Conservation (phyloP, 1,139 yeast genomes). For the Geotrichum australiense region DNA sequence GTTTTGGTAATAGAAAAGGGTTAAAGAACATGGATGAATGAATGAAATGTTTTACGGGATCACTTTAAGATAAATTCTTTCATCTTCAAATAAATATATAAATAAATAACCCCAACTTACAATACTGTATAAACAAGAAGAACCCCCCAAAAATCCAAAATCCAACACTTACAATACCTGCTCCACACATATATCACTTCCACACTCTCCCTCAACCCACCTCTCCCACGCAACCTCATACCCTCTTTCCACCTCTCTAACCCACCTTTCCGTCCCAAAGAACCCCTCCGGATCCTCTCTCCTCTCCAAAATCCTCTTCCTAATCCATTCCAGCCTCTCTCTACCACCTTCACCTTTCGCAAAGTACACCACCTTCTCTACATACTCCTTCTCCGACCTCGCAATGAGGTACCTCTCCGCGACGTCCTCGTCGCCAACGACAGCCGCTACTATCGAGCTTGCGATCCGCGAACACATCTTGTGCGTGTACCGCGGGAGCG, state of each 20-base stretch:
- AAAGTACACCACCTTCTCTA: constrained; percentile 25
- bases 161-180: neutral
- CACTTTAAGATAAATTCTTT: too few species aligned
- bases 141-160: neutral
- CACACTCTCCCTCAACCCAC: constrained; percentile 25
- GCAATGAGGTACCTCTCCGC: constrained; percentile 26
- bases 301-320: constrained; percentile 25
- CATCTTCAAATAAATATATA: too few species aligned
- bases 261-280: constrained; percentile 32
- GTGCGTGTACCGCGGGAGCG: constrained; percentile 30
- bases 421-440: constrained; percentile 19
- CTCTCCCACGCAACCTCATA: constrained; percentile 28
- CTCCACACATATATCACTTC: constrained; percentile 12
- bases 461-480: constrained; percentile 34
- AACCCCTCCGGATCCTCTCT: constrained; percentile 26
- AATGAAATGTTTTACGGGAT: too few species aligned
- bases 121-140: constrained; percentile 4
- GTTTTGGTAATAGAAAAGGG: too few species aligned
- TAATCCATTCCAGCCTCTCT: constrained; percentile 23
- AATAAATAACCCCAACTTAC: too few species aligned
- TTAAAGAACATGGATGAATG: too few species aligned
- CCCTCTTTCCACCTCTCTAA: constrained; percentile 28
- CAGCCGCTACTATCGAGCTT: constrained; percentile 29
- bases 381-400: constrained; percentile 28
- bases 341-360: constrained; percentile 22